A percentile compares a stretch with the other conserved stretches of the same genome.
phyloP scores from a whole-genome alignment of 805 yeast genomes.

The Sugiyamaella smithiae region DNA sequence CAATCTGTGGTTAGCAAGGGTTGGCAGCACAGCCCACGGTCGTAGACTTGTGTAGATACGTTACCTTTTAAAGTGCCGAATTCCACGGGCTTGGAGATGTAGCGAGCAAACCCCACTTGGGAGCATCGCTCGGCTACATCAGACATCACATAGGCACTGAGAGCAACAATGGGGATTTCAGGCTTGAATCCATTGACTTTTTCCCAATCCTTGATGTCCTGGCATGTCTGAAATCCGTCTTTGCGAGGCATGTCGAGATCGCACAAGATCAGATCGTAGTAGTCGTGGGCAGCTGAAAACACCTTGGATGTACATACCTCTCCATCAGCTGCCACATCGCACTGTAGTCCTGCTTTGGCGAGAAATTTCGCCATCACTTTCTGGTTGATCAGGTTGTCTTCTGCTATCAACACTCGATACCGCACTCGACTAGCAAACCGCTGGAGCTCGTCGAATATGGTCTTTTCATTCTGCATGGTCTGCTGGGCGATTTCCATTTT shows the following conservation, averaged over 20 bases:
- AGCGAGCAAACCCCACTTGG: slow-evolving; percentile 31
- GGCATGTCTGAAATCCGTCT: slow-evolving; percentile 35
- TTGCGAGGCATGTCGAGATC: slow-evolving; percentile 38
- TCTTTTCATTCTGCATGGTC: slow-evolving; percentile 20
- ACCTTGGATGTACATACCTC: slow-evolving; percentile 30
- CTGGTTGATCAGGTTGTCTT: slow-evolving; percentile 85
- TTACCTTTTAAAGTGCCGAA: slow-evolving; percentile 28
- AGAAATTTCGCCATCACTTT: slow-evolving; percentile 63
- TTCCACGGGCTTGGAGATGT: slow-evolving; percentile 35
- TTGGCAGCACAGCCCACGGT: no score
- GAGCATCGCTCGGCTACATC: slow-evolving; percentile 33
- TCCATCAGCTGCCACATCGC: slow-evolving; percentile 34
- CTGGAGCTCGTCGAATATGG: slow-evolving; percentile 24
- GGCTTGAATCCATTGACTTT: slow-evolving; percentile 9
- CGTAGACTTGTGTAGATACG: no score
- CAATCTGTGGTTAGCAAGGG: no score
- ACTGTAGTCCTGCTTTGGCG: slow-evolving; percentile 30
- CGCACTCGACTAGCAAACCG: slow-evolving; percentile 18
- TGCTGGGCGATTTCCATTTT: slow-evolving; percentile 26
- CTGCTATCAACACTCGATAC: slow-evolving; percentile 68
- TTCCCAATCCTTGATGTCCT: slow-evolving; percentile 35
- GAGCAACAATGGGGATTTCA: slow-evolving; percentile 32
- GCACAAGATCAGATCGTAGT: slow-evolving; percentile 30
- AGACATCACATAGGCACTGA: slow-evolving; percentile 37
- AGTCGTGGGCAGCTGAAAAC: slow-evolving; percentile 22